Conservation (phyloP, 164 flowering plant genomes). For the Chloranthus sessilifolius region DNA sequence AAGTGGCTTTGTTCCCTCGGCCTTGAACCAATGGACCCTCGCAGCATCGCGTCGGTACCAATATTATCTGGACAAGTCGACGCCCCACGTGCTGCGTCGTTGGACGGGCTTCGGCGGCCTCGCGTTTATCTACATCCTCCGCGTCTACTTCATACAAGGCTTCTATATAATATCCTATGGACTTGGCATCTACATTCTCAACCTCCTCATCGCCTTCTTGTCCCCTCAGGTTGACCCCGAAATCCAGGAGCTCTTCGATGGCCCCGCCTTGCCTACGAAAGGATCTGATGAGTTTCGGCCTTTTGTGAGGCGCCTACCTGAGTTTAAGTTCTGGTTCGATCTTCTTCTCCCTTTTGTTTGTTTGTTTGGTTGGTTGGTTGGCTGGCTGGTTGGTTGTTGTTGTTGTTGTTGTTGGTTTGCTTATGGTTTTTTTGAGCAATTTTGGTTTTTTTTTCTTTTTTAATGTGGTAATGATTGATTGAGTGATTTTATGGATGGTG, state of each 20-base stretch:
- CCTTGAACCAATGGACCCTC: conserved; percentile 20
- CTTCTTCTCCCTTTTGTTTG: too few species aligned
- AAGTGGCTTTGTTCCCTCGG: too few species aligned
- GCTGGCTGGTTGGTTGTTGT: too few species aligned
- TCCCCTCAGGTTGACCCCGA: conserved; percentile 56
- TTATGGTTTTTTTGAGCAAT: too few species aligned
- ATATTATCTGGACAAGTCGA: conserved; percentile 38
- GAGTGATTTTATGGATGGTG: too few species aligned
- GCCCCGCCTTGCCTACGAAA: conserved; percentile 37
- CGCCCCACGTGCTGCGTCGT: conserved; percentile 34
- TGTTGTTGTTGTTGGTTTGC: too few species aligned
- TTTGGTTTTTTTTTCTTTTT: too few species aligned
- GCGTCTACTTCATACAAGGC: conserved; percentile 37
- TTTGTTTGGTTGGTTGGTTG: background rate
- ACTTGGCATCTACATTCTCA: conserved; percentile 44
- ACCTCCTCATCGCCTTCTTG: conserved; percentile 40
- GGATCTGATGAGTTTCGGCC: conserved; percentile 52
- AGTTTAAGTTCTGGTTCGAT: conserved; percentile 53
- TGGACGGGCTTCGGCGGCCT: conserved; percentile 36
- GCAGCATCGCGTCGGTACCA: conserved; percentile 31
- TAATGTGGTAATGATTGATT: too few species aligned
- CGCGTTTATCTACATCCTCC: conserved; percentile 30
- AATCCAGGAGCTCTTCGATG: conserved; percentile 26
- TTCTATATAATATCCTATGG: conserved; percentile 43
- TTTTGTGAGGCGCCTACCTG: conserved; percentile 50